Evolutionary conservation across 179 eudicot genomes (phyloP).

Genomic region (Pouteria campechiana): DNA sequence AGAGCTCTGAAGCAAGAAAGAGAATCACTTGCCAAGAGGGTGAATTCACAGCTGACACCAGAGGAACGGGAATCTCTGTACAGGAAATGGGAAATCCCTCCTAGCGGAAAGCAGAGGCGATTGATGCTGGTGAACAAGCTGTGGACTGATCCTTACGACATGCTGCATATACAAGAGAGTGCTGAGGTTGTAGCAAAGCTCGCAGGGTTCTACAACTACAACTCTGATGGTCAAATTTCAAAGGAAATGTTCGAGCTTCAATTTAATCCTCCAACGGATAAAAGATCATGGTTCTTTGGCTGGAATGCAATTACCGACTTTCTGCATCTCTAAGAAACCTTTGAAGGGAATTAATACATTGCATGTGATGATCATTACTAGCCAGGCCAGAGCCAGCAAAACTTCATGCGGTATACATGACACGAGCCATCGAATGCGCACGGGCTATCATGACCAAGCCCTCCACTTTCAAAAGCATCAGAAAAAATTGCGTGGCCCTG

Average conservation of each 20-base stretch:
- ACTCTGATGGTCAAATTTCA: slow-evolving; percentile 52
- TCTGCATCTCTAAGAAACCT: slow-evolving; percentile 56
- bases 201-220: slow-evolving; percentile 91
- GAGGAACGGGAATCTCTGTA: slow-evolving; percentile 82
- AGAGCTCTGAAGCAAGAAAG: slow-evolving; percentile 89
- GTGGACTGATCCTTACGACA: slow-evolving; percentile 88
- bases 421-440: too few species aligned
- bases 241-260: slow-evolving; percentile 94
- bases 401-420: too few species aligned
- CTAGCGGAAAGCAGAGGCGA: slow-evolving; percentile 74
- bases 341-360: too few species aligned
- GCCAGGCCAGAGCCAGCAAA: too few species aligned
- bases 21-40: slow-evolving; percentile 84
- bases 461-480: too few species aligned
- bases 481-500: too few species aligned
- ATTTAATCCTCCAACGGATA: slow-evolving; percentile 63
- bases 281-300: slow-evolving; percentile 92
- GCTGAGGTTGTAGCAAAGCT: slow-evolving; percentile 91
- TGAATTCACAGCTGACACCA: slow-evolving; percentile 54
- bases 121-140: slow-evolving; percentile 77
- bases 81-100: slow-evolving; percentile 87
- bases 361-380: too few species aligned
- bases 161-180: slow-evolving; percentile 83
- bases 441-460: too few species aligned
- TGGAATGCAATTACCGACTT: slow-evolving; percentile 89